A percentile compares a stretch with the other conserved stretches of the same genome.
These are phyloP conservation scores for Crinitomyces ghanaensis DNA, from an alignment of 805 yeast genomes.

Conservation along the genomic window DNA sequence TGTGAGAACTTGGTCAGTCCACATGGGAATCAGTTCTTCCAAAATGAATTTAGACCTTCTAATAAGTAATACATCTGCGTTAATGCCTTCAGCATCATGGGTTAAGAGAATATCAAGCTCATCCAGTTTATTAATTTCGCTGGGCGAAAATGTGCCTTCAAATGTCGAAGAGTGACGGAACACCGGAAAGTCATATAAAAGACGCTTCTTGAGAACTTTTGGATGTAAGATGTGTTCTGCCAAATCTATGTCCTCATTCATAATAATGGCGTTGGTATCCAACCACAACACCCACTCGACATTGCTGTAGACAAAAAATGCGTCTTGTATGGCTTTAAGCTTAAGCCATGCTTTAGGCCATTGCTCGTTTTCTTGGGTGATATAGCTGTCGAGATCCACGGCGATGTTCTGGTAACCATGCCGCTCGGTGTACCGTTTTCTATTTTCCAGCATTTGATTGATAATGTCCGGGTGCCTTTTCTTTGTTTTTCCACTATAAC, in stretches of 20 bases:
- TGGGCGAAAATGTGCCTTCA: too few species aligned
- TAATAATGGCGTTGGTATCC: constrained; percentile 26
- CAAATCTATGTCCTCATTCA: constrained; percentile 22
- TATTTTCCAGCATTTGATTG: constrained; percentile 1
- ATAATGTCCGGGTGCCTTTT: background rate
- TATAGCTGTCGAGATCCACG: constrained; percentile 19
- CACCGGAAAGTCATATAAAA: constrained; percentile 18
- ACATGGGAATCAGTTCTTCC: too few species aligned
- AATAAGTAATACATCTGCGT: too few species aligned
- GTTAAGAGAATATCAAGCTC: too few species aligned
- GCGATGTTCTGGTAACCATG: constrained; percentile 25
- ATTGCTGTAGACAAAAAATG: constrained; percentile 22
- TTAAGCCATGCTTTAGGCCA: constrained; percentile 24
- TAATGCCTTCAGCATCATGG: too few species aligned
- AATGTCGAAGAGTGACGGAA: too few species aligned
- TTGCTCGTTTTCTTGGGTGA: constrained; percentile 5
- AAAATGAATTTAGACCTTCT: too few species aligned
- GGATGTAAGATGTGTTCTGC: constrained; percentile 21
- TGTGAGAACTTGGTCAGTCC: too few species aligned
- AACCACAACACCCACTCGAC: constrained; percentile 32
- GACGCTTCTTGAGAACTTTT: constrained; percentile 15
- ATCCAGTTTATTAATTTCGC: too few species aligned
- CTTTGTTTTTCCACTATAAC: background rate
- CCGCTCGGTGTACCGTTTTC: constrained; percentile 21
- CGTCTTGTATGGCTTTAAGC: constrained; percentile 24